Evolutionary conservation across 225 moss, liverwort and hornwort genomes (phyloP).

Genomic region (Bryum argenteum): DNA sequence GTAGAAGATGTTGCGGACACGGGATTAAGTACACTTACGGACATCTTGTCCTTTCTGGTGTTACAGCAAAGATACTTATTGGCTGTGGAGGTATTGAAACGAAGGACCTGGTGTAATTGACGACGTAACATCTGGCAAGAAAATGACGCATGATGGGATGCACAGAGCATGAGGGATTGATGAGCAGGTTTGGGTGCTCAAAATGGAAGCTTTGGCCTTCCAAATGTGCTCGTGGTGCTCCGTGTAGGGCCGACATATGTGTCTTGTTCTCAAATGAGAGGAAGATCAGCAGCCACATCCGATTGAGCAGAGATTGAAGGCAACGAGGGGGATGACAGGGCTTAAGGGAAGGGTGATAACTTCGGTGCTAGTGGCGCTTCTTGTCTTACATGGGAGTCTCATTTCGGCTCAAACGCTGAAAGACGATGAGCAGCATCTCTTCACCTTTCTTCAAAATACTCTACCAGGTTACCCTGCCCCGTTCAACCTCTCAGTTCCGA

Average conservation of each 20-base stretch:
- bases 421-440: conserved; percentile 43
- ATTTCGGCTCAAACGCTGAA: conserved; percentile 36
- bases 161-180: conserved; percentile 30
- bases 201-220: conserved; percentile 31
- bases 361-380: conserved; percentile 33
- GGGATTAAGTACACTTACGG: conserved; percentile 10
- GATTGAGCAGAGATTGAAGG: conserved; percentile 20
- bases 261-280: conserved; percentile 19
- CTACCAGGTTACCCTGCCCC: conserved; percentile 33
- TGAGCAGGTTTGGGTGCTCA: conserved; percentile 17
- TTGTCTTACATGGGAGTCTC: conserved; percentile 26
- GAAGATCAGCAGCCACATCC: neutral
- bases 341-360: conserved; percentile 32
- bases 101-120: neutral
- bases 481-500: conserved; percentile 41
- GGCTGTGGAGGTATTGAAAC: neutral
- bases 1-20: neutral
- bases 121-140: neutral
- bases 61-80: conserved; percentile 27
- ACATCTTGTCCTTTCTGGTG: conserved; percentile 26
- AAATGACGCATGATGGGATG: conserved; percentile 13
- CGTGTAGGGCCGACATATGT: conserved; percentile 16
- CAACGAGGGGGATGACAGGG: conserved; percentile 45
- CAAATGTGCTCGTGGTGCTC: conserved; percentile 18
- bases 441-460: conserved; percentile 30